phyloP scores from a whole-genome alignment of 2,329 filamentous ascomycete species.

The Talaromyces pinophilus region DNA sequence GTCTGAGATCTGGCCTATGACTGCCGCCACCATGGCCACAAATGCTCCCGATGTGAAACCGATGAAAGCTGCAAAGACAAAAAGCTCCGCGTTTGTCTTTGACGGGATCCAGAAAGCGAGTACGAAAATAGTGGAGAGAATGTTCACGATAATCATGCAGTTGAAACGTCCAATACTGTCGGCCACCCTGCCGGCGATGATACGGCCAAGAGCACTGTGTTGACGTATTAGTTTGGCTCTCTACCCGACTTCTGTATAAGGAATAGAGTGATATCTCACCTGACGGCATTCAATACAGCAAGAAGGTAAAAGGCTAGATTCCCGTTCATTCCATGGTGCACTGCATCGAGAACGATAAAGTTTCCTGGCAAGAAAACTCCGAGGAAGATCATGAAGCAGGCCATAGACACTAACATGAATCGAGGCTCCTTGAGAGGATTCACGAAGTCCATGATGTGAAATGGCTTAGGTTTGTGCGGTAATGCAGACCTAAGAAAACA shows the following conservation, averaged over 20 bases:
- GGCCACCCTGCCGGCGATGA: neutral
- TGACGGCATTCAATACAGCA: neutral
- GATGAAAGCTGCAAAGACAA: neutral
- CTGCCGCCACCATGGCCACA: neutral
- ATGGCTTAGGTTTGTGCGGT: constrained; percentile 27
- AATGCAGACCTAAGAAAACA: constrained; percentile 54
- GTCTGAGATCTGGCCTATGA: constrained; percentile 1
- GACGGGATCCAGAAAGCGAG: neutral
- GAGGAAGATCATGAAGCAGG: neutral
- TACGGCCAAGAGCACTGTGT: neutral
- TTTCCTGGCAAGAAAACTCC: neutral
- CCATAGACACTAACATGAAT: neutral
- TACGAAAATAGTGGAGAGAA: neutral
- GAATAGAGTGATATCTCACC: neutral
- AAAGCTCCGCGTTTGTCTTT: neutral
- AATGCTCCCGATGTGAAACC: neutral
- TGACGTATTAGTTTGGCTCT: neutral
- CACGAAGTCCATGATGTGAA: neutral
- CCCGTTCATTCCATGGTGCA: neutral
- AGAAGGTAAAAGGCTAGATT: neutral
- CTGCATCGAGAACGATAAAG: neutral
- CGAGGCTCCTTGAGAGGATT: neutral
- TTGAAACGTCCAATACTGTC: neutral
- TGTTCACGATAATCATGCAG: neutral
- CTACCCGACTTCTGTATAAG: too few relatives aligned